phyloP scores from a whole-genome alignment of 495 filamentous ascomycete species.

The Ascobolus immersus region DNA sequence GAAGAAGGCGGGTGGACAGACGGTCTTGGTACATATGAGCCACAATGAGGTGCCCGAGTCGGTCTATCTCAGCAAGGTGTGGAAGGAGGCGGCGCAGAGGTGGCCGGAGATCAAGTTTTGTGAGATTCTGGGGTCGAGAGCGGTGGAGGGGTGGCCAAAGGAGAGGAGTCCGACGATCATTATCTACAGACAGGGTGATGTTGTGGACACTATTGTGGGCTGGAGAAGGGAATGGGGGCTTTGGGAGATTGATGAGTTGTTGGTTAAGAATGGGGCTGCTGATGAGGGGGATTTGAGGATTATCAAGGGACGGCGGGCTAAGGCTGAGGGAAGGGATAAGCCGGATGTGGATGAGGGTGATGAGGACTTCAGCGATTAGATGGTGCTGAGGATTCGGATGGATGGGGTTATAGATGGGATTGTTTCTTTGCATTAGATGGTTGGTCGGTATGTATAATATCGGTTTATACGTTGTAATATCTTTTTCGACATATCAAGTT shows the following conservation, averaged over 20 bases:
- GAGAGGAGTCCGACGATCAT: conserved; percentile 83
- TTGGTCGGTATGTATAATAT: too few relatives aligned
- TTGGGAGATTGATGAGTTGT: conserved; percentile 41
- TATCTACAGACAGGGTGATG: conserved; percentile 75
- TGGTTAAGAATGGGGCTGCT: conserved; percentile 61
- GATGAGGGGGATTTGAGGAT: conserved; percentile 51
- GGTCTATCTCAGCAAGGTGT: conserved; percentile 56
- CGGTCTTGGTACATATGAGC: conserved; percentile 61
- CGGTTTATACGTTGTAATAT: too few relatives aligned
- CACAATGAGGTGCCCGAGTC: conserved; percentile 59
- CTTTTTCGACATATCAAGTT: too few relatives aligned
- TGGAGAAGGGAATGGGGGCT: conserved; percentile 45
- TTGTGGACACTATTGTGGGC: conserved; percentile 66
- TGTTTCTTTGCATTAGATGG: too few relatives aligned
- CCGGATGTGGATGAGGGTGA: conserved; percentile 34
- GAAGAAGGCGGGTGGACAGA: conserved; percentile 14
- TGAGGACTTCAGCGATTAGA: too few relatives aligned
- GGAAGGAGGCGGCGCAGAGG: conserved; percentile 54
- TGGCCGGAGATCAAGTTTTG: conserved; percentile 95
- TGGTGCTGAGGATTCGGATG: too few relatives aligned
- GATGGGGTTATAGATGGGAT: too few relatives aligned
- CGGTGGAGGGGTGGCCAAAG: conserved; percentile 91
- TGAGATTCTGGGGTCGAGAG: conserved; percentile 76
- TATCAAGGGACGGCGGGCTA: conserved; percentile 32
- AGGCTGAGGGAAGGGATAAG: conserved; percentile 31